A percentile compares a stretch with the other conserved stretches of the same genome.
Evolutionary conservation across 352 stramenopile genomes (phyloP).

Genomic region (Globisporangium irregulare): DNA sequence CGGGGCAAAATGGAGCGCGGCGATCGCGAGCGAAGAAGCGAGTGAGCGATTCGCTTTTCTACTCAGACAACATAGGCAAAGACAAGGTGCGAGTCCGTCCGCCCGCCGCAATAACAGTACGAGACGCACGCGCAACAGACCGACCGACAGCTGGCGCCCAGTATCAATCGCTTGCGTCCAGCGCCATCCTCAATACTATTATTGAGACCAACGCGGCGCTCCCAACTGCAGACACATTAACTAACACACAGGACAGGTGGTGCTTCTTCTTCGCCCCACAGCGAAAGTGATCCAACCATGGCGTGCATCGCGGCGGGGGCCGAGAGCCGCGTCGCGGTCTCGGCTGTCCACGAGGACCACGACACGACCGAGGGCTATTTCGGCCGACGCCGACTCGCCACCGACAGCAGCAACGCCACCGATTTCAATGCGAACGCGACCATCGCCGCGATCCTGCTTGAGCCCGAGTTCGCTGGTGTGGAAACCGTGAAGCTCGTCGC

Average conservation of each 20-base stretch:
- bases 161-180: neutral
- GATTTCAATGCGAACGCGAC: neutral
- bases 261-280: neutral
- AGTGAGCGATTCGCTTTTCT: neutral
- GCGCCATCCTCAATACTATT: neutral
- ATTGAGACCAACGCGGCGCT: neutral
- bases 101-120: neutral
- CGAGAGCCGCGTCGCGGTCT: constrained; percentile 9
- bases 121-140: neutral
- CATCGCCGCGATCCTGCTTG: constrained; percentile 19
- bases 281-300: constrained; percentile 16
- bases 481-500: constrained; percentile 51
- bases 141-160: neutral
- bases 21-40: neutral
- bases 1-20: neutral
- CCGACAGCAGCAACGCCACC: neutral
- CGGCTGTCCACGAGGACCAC: constrained; percentile 17
- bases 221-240: neutral
- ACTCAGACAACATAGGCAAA: neutral
- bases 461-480: constrained; percentile 56
- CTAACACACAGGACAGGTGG: neutral
- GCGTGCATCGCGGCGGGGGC: constrained; percentile 14
- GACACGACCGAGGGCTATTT: constrained; percentile 33
- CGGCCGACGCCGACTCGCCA: constrained; percentile 18
- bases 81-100: neutral